Conservation (phyloP, 2,329 filamentous ascomycete genomes). For the Septoria linicola region DNA sequence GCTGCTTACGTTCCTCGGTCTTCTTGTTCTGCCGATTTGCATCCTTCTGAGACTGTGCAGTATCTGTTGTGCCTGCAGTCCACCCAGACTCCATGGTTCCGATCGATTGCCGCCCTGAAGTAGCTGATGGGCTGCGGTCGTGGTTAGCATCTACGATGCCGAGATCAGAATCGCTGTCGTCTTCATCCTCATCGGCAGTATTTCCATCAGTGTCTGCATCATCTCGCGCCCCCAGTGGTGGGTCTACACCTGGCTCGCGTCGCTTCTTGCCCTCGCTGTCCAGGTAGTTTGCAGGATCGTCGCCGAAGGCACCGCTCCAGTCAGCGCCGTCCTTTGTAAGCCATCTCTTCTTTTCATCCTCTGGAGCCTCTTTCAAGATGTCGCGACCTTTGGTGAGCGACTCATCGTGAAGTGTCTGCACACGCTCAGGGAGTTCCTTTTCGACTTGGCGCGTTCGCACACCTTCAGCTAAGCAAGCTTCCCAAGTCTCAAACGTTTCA, state of each 20-base stretch:
- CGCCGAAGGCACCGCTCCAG: constrained; percentile 82
- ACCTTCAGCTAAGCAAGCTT: constrained; percentile 84
- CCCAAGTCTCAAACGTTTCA: constrained; percentile 93
- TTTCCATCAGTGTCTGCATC: constrained; percentile 47
- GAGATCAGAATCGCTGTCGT: constrained; percentile 45
- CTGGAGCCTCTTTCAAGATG: constrained; percentile 69
- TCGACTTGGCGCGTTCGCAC: constrained; percentile 70
- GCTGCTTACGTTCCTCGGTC: constrained; percentile 75
- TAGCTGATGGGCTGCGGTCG: constrained; percentile 29
- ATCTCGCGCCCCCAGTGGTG: constrained; percentile 49
- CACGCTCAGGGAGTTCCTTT: constrained; percentile 68
- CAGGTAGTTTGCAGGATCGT: constrained; percentile 66
- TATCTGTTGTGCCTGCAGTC: constrained; percentile 36
- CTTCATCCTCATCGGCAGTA: constrained; percentile 43
- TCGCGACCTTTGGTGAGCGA: constrained; percentile 78
- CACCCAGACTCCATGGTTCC: constrained; percentile 36
- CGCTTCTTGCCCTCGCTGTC: constrained; percentile 54
- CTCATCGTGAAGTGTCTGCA: constrained; percentile 76
- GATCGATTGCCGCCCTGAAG: constrained; percentile 28
- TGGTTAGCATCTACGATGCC: constrained; percentile 59
- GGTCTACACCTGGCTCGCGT: constrained; percentile 56
- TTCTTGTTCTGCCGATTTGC: constrained; percentile 68
- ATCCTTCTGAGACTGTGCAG: constrained; percentile 48
- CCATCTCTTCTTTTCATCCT: constrained; percentile 75
- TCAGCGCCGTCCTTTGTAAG: constrained; percentile 75